phyloP scores from a whole-genome alignment of 2,329 filamentous ascomycete genomes.

The Truncatella angustata region DNA sequence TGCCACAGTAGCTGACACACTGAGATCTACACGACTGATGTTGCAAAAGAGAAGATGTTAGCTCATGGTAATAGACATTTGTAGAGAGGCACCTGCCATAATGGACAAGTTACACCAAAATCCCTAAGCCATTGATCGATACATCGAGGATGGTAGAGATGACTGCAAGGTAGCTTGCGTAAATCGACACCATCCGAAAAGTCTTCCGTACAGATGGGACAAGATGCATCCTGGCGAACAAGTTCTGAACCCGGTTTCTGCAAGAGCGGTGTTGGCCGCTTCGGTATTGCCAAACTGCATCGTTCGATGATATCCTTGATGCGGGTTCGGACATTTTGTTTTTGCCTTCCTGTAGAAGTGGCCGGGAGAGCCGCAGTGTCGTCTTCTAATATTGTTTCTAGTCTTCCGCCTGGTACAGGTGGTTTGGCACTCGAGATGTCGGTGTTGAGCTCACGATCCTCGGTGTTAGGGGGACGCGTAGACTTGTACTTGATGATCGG shows the following conservation, averaged over 20 bases:
- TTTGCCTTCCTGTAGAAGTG: background rate
- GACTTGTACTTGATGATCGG: slow-evolving; percentile 1
- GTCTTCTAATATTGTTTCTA: slow-evolving; percentile 3
- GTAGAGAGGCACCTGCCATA: slow-evolving; percentile 7
- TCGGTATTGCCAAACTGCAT: background rate
- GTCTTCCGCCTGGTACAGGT: background rate
- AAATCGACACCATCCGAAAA: background rate
- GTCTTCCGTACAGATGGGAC: slow-evolving; percentile 9
- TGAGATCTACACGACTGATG: slow-evolving; percentile 1
- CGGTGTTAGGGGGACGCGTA: background rate
- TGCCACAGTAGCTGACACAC: slow-evolving; percentile 5
- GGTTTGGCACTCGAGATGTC: no score
- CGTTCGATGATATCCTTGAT: no score
- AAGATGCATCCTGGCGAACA: background rate
- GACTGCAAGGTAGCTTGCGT: slow-evolving; percentile 10
- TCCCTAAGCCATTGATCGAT: slow-evolving; percentile 13
- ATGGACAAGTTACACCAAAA: slow-evolving; percentile 11
- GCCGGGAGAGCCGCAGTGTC: background rate
- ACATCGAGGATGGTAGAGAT: slow-evolving; percentile 10
- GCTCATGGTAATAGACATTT: background rate
- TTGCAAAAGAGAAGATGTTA: background rate
- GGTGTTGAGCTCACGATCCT: background rate
- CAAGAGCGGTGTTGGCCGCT: background rate
- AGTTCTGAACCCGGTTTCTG: slow-evolving; percentile 5
- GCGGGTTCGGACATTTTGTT: no score